Evolutionary conservation across 352 stramenopile genomes (phyloP), one percentile per base, ranked within the genome.

Genomic region (Hyphochytrium catenoides): DNA sequence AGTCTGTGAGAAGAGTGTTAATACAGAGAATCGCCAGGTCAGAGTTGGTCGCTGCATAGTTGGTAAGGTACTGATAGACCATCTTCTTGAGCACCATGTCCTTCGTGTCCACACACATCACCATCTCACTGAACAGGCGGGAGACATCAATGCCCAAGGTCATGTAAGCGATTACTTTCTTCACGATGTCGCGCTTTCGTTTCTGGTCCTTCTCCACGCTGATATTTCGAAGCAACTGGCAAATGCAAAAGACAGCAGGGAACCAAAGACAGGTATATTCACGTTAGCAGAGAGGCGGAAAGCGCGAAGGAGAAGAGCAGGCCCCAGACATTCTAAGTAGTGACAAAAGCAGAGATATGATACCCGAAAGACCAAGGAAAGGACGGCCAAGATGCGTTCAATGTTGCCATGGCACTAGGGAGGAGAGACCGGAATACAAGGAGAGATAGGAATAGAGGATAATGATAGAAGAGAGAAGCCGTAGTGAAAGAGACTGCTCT

Each of bases 71-170:
- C n/a, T 97, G 64, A 48, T 99, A 98, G 14, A 97, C 85, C 89
- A 98, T 98, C 54, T 99, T 99, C 64, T 99, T 99, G 20, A 95
- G 85, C 34, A 98, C 93, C 8, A 98, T 69, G 65, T 98, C 91
- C 33, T 89, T 79, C 9, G 86, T 97, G 51, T 96, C 84, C 29
- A 82, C 74, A 48, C 64, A 84, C 45, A 97, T 65, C 52, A 99
- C 91, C 84, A 99, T 96, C 62, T 97, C 87, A 26, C 84, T 95
- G 54, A 98, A 98, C 30, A 99, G 75, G 23, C 82, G 68, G 16
- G 85, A 96, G 12, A 99, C 91, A 56, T 99, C 92, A 39, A 98
- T 96, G 24, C 92, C 91, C 7, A 99, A 56, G 34, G 92, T 98
- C 87, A 98, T 98, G 65, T 97, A 98, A 21, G 89, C 89, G 56